phyloP scores from a whole-genome alignment of 75 land plant genomes.

The Sequoia sempervirens region DNA sequence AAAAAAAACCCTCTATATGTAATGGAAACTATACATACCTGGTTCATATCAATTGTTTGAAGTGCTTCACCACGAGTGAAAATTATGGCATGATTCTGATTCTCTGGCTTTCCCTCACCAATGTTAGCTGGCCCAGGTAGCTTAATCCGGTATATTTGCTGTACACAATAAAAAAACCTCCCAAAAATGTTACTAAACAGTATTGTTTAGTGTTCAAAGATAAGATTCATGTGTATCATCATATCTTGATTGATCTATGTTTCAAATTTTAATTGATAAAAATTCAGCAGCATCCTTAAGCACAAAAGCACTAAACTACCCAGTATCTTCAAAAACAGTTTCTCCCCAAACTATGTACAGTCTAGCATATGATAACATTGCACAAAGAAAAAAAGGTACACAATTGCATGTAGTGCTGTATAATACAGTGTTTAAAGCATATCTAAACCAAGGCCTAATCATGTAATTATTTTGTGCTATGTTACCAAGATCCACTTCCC shows the following conservation, averaged over 20 bases:
- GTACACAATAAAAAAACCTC: neutral
- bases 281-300: neutral
- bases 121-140: slow-evolving; percentile 79
- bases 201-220: neutral
- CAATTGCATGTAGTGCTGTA: neutral
- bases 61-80: slow-evolving; percentile 95
- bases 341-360: neutral
- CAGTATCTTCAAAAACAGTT: neutral
- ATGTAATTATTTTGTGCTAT: neutral
- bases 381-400: neutral
- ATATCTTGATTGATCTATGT: neutral
- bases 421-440: neutral
- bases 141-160: slow-evolving; percentile 95
- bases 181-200: neutral
- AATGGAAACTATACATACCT: slow-evolving; percentile 45
- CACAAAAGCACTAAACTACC: neutral
- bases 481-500: neutral
- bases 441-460: neutral
- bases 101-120: slow-evolving; percentile 98
- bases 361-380: neutral
- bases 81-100: slow-evolving; percentile 95
- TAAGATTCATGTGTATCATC: neutral
- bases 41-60: slow-evolving; percentile 97
- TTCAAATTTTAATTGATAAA: neutral
- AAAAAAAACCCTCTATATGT: neutral